Percentiles rank a stretch among this genome's conserved stretches.
These are phyloP conservation scores for Pseudonitzschia pungens DNA, from an alignment of 108 stramenopile species.

Conservation along the genomic window DNA sequence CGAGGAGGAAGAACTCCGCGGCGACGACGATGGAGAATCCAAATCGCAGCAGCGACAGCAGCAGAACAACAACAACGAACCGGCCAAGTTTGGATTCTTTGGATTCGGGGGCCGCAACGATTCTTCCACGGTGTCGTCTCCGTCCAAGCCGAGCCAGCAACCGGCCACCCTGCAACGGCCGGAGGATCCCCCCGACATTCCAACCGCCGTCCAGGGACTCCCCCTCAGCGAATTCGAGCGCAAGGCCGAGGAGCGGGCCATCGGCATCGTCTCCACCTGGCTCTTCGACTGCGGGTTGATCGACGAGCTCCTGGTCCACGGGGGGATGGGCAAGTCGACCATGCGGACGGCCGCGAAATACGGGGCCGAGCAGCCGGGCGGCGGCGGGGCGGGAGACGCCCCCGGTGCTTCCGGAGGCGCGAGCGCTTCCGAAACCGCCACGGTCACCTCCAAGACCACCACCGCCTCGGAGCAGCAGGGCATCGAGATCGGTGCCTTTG, in stretches of 20 bases:
- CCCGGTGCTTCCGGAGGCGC: background rate
- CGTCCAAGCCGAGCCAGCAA: background rate
- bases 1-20: background rate
- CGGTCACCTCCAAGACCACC: slow-evolving; percentile 15
- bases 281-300: slow-evolving; percentile 85
- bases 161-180: slow-evolving; percentile 61
- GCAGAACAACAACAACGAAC: background rate
- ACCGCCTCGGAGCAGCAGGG: slow-evolving; percentile 38
- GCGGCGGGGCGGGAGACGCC: background rate
- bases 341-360: slow-evolving; percentile 12
- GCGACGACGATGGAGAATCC: slow-evolving; percentile 17
- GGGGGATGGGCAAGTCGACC: slow-evolving; percentile 39
- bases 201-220: slow-evolving; percentile 71
- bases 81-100: background rate
- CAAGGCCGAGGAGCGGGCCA: slow-evolving; percentile 83
- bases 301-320: slow-evolving; percentile 80
- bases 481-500: slow-evolving; percentile 61
- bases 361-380: background rate
- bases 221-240: slow-evolving; percentile 74
- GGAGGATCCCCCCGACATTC: slow-evolving; percentile 75
- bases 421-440: background rate
- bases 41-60: too few relatives aligned
- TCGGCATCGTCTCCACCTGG: slow-evolving; percentile 82
- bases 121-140: background rate
- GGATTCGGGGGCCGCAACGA: slow-evolving; percentile 1